Conservation (phyloP, 1,284 basidiomycete genomes). For the Erythrobasidium hasegawianum region DNA sequence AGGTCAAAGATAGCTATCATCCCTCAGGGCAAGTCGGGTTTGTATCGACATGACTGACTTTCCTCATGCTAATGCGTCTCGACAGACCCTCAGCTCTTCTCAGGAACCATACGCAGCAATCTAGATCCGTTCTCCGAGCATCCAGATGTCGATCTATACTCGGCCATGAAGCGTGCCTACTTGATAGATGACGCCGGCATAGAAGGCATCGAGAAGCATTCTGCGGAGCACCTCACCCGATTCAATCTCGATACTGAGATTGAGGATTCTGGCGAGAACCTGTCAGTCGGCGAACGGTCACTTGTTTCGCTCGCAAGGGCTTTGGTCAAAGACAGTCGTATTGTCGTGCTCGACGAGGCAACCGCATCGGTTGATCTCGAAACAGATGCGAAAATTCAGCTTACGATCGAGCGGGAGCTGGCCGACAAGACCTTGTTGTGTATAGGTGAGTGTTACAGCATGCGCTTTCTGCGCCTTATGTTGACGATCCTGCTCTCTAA, state of each 20-base stretch:
- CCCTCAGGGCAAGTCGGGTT: slow-evolving; percentile 75
- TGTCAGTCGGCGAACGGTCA: slow-evolving; percentile 64
- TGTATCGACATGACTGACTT: too few species aligned
- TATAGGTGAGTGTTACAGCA: not conserved
- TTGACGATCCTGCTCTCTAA: slow-evolving; percentile 51
- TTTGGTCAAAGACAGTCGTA: slow-evolving; percentile 68
- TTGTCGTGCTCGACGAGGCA: slow-evolving; percentile 75
- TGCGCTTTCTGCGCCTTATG: too few species aligned
- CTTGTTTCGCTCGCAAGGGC: slow-evolving; percentile 77
- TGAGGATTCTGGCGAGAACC: slow-evolving; percentile 78
- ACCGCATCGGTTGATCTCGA: slow-evolving; percentile 65
- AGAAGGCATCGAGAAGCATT: slow-evolving; percentile 2
- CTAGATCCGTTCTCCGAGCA: slow-evolving; percentile 69
- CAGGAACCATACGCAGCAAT: slow-evolving; percentile 64
- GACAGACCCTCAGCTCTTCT: slow-evolving; percentile 27
- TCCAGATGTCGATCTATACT: slow-evolving; percentile 47
- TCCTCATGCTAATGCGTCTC: too few species aligned
- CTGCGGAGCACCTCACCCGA: not conserved
- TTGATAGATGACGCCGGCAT: slow-evolving; percentile 39
- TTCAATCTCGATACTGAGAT: slow-evolving; percentile 76
- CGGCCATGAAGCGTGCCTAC: slow-evolving; percentile 45
- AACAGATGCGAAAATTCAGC: slow-evolving; percentile 77
- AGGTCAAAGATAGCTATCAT: slow-evolving; percentile 61
- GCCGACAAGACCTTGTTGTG: slow-evolving; percentile 65
- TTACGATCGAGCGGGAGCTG: slow-evolving; percentile 80